A percentile compares a stretch with the other conserved stretches of the same genome.
These are phyloP conservation scores for Mortierella sp. DNA, from an alignment of 371 early-diverging fungal species.

Conservation along the genomic window DNA sequence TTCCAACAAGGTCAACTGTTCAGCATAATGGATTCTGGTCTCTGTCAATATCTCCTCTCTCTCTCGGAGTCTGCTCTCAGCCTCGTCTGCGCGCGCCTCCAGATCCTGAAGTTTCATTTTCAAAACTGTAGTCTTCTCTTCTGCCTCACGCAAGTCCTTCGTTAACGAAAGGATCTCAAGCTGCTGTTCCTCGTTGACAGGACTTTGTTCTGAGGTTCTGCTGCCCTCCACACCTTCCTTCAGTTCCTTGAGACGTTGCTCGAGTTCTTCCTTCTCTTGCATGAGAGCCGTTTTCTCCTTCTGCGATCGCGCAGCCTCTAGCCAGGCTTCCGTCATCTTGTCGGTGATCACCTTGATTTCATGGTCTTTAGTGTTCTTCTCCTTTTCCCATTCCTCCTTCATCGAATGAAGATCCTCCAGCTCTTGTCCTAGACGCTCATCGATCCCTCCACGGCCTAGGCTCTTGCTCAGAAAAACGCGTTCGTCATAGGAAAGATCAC, in stretches of 20 bases:
- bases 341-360: slow-evolving; percentile 51
- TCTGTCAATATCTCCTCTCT: slow-evolving; percentile 14
- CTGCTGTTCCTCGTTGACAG: slow-evolving; percentile 14
- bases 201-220: not conserved
- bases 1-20: slow-evolving; percentile 20
- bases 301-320: slow-evolving; percentile 36
- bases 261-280: slow-evolving; percentile 24
- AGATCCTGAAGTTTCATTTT: slow-evolving; percentile 13
- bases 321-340: slow-evolving; percentile 48
- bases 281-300: slow-evolving; percentile 36
- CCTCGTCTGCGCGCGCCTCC: slow-evolving; percentile 6
- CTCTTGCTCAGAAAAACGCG: slow-evolving; percentile 48
- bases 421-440: slow-evolving; percentile 37
- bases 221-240: slow-evolving; percentile 2
- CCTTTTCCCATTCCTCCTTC: slow-evolving; percentile 45
- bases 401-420: slow-evolving; percentile 41
- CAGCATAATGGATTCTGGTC: slow-evolving; percentile 9
- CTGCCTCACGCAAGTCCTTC: slow-evolving; percentile 23
- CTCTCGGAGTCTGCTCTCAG: slow-evolving; percentile 13
- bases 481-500: slow-evolving; percentile 44
- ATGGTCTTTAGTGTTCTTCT: slow-evolving; percentile 32
- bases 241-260: slow-evolving; percentile 19
- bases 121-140: slow-evolving; percentile 10
- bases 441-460: slow-evolving; percentile 42
- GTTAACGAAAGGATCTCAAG: slow-evolving; percentile 19